A percentile compares a stretch with the other conserved stretches of the same genome.
phyloP scores from a whole-genome alignment of 2,329 filamentous ascomycete species.

The Cordyceps militaris region DNA sequence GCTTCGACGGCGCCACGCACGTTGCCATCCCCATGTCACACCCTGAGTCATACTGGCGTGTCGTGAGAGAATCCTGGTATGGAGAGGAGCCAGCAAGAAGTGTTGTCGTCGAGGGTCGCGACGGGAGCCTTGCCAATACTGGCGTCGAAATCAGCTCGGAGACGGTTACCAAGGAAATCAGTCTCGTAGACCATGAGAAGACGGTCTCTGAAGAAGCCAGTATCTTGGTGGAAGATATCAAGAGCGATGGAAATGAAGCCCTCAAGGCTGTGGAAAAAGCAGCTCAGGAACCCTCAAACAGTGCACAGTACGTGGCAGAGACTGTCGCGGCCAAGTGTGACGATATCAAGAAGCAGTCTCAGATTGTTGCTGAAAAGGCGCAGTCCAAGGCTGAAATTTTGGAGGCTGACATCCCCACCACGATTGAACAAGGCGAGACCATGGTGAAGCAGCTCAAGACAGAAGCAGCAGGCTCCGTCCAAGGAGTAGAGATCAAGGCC shows the following conservation, averaged over 20 bases:
- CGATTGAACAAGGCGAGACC: slow-evolving; percentile 3
- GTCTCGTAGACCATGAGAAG: neutral
- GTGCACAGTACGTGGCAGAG: neutral
- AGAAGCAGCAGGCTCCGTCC: neutral
- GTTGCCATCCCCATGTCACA: slow-evolving; percentile 43
- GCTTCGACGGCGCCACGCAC: slow-evolving; percentile 41
- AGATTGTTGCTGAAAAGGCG: neutral
- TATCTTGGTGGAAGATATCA: neutral
- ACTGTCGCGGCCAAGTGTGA: neutral
- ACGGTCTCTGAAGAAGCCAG: neutral
- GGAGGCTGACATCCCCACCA: neutral
- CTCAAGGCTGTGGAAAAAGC: neutral
- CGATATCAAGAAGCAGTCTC: neutral
- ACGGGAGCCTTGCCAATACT: neutral
- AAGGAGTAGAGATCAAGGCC: neutral
- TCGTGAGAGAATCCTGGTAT: slow-evolving; percentile 41
- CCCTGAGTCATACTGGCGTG: slow-evolving; percentile 42
- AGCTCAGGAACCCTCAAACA: neutral
- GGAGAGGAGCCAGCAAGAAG: slow-evolving; percentile 15
- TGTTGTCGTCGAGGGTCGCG: neutral
- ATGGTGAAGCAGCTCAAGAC: neutral
- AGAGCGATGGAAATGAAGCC: neutral
- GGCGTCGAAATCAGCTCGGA: neutral
- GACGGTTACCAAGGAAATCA: neutral
- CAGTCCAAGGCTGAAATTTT: neutral